Evolutionary conservation across 164 flowering plant species (phyloP), one percentile per base, ranked within the genome.

Genomic region (Pachysandra terminalis): DNA sequence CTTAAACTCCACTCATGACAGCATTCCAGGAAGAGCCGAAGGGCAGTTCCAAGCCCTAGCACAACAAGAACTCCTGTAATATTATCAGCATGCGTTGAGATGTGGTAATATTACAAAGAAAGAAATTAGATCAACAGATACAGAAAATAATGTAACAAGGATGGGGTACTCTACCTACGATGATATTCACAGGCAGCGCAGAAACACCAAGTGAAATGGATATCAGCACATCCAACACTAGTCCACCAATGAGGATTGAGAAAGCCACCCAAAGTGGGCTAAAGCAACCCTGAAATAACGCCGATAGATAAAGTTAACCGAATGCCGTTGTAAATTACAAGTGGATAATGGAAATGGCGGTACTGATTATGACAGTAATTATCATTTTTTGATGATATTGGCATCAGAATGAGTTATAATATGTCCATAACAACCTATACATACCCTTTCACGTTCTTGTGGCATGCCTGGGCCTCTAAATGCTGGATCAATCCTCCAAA

Each of bases 241-340:
- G 86, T 41, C 93, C 93, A 53, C 90, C 91, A 17, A 90, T 79
- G 14, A 90, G 91, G 60, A 90, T 87, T 10, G 86, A 80, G 68
- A 90, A 87, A 27, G 93, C 93, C 69, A 88, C 84, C 93, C 93
- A 88, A 48, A 85, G 89, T 19, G 93, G 93, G 71, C 84, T 84
- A 69, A 82, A 80, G 68, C 91, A 83, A 21, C 86, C 83, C 96
- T 87, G 84, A 56, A 45, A 59, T 19, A 74, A 24, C 13, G 16
- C n/a, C 24, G 15, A 9, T n/a, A n/a, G 22, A 23, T n/a, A 0
- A 32, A 22, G 64, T 22, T 28, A 62, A 4, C 45, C 49, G 12
- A 32, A 24, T 14, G 12, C 5, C 0, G 15, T 45, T 24, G 22
- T 41, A 37, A 26, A 21, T 32, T 26, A 62, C 21, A 67, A 67